phyloP scores from a whole-genome alignment of 1,139 yeast species.

The Saccharomyces uvarum region DNA sequence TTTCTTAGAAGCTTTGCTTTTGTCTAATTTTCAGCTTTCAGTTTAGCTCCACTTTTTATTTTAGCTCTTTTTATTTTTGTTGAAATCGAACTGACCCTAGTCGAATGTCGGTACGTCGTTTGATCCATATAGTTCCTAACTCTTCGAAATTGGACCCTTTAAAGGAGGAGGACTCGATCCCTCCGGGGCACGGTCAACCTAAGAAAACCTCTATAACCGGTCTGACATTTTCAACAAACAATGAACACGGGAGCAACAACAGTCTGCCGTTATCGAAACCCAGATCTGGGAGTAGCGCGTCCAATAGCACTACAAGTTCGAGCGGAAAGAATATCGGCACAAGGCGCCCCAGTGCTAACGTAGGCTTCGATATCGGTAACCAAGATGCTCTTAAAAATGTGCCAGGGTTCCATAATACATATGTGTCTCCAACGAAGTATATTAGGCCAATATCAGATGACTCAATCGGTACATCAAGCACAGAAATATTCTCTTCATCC shows the following conservation, averaged over 20 bases:
- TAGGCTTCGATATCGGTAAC: neutral
- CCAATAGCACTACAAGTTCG: neutral
- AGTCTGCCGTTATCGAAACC: neutral
- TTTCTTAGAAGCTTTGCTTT: neutral
- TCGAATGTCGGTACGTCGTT: neutral
- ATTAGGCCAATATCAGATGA: slow-evolving; percentile 23
- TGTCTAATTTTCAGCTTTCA: neutral
- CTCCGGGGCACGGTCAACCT: neutral
- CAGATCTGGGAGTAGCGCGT: neutral
- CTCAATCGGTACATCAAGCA: slow-evolving; percentile 20
- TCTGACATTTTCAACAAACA: neutral
- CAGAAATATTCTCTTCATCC: slow-evolving; percentile 20
- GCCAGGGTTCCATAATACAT: neutral
- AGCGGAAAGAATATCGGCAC: neutral
- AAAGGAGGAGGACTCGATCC: neutral
- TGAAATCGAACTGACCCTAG: neutral
- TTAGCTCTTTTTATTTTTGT: neutral
- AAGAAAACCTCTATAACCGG: neutral
- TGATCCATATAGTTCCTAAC: neutral
- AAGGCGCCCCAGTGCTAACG: neutral
- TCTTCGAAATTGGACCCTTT: neutral
- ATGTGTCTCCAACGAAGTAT: slow-evolving; percentile 10
- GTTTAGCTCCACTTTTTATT: neutral
- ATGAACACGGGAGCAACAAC: neutral
- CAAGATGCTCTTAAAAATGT: neutral